phyloP scores from a whole-genome alignment of 192 early-diverging fungal genomes.

The Podochytrium sp. region DNA sequence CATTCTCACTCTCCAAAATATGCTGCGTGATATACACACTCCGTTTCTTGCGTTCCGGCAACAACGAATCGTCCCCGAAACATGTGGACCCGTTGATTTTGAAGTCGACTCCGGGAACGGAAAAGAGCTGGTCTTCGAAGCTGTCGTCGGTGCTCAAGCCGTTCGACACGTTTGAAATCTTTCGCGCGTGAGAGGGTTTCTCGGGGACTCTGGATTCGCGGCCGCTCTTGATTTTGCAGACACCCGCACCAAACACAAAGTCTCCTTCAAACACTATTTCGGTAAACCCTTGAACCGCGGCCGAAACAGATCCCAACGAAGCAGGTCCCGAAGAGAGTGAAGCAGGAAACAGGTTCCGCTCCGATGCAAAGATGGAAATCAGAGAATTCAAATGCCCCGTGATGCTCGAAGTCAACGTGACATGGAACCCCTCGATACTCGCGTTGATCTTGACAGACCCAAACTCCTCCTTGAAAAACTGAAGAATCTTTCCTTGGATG shows the following conservation, averaged over 20 bases:
- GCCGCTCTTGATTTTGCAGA: constrained; percentile 14
- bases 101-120: constrained; percentile 42
- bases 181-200: constrained; percentile 1
- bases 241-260: constrained; percentile 24
- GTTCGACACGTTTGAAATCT: background rate
- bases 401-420: constrained; percentile 72
- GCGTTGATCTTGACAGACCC: constrained; percentile 57
- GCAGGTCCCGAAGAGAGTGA: background rate
- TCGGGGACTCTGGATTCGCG: background rate
- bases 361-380: constrained; percentile 63
- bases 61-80: constrained; percentile 33
- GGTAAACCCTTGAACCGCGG: background rate
- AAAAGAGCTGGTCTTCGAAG: constrained; percentile 34
- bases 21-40: constrained; percentile 22
- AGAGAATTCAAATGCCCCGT: constrained; percentile 69
- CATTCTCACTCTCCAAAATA: constrained; percentile 63
- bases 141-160: background rate
- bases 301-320: background rate
- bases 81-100: constrained; percentile 39
- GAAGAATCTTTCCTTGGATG: constrained; percentile 44
- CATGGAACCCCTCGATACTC: constrained; percentile 70
- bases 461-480: constrained; percentile 37
- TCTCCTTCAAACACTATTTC: constrained; percentile 14
- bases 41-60: background rate
- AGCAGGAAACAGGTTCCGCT: constrained; percentile 41